Conservation (phyloP, 1,284 basidiomycete species). For the Polyporus tsugae region DNA sequence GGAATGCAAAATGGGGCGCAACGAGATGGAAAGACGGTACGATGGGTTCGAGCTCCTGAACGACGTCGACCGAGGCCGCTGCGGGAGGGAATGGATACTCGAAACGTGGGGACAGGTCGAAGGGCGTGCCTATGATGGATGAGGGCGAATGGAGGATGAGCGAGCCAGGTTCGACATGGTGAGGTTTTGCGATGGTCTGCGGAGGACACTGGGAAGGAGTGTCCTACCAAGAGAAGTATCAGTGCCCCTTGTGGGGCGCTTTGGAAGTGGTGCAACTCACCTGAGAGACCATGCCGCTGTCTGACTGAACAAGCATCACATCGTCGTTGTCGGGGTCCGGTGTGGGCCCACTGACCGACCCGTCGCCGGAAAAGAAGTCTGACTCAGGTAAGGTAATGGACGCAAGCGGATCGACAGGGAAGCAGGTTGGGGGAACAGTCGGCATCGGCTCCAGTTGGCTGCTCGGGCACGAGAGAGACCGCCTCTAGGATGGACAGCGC, state of each 20-base stretch:
- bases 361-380: slow-evolving; percentile 16
- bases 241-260: background rate
- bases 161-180: slow-evolving; percentile 32
- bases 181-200: slow-evolving; percentile 33
- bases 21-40: slow-evolving; percentile 24
- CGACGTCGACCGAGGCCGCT: slow-evolving; percentile 16
- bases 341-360: slow-evolving; percentile 29
- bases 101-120: slow-evolving; percentile 45
- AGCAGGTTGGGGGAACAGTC: slow-evolving; percentile 26
- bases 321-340: slow-evolving; percentile 42
- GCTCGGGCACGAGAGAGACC: background rate
- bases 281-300: slow-evolving; percentile 34
- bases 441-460: slow-evolving; percentile 22
- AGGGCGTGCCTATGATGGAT: slow-evolving; percentile 45
- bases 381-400: slow-evolving; percentile 16
- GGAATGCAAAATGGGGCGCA: slow-evolving; percentile 5
- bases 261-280: slow-evolving; percentile 18
- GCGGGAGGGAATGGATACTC: slow-evolving; percentile 45
- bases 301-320: slow-evolving; percentile 33
- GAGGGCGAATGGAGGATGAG: slow-evolving; percentile 45
- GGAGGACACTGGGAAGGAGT: slow-evolving; percentile 16
- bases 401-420: slow-evolving; percentile 17
- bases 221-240: background rate
- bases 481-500: background rate
- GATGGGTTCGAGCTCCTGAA: slow-evolving; percentile 15